Evolutionary conservation across 352 stramenopile genomes (phyloP).

Genomic region (Phytophthora boehmeriae): DNA sequence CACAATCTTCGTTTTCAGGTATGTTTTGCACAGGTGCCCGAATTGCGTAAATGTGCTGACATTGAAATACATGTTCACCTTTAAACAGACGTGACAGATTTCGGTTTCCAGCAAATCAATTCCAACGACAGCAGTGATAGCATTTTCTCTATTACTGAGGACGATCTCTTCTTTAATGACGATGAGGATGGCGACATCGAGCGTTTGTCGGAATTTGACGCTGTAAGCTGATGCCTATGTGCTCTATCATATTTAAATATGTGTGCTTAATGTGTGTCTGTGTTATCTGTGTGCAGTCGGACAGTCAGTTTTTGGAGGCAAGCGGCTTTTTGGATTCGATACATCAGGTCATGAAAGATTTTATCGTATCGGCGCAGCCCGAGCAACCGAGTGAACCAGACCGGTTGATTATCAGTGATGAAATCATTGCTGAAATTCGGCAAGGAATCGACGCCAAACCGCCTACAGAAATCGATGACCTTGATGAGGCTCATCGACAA

Average conservation of each 20-base stretch:
- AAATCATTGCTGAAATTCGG: slow-evolving; percentile 71
- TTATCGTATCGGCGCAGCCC: slow-evolving; percentile 44
- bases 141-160: slow-evolving; percentile 60
- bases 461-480: slow-evolving; percentile 23
- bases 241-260: no score
- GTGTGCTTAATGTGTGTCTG: no score
- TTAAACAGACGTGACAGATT: slow-evolving; percentile 35
- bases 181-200: slow-evolving; percentile 62
- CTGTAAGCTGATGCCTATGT: slow-evolving; percentile 34
- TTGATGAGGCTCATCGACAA: slow-evolving; percentile 34
- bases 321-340: slow-evolving; percentile 83
- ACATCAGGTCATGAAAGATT: slow-evolving; percentile 79
- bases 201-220: slow-evolving; percentile 74
- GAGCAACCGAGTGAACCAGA: slow-evolving; percentile 32
- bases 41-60: not conserved
- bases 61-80: slow-evolving; percentile 3
- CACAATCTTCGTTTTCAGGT: slow-evolving; percentile 37
- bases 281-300: no score
- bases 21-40: not conserved
- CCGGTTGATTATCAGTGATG: slow-evolving; percentile 69
- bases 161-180: slow-evolving; percentile 51
- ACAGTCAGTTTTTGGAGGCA: slow-evolving; percentile 75
- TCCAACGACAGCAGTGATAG: slow-evolving; percentile 56
- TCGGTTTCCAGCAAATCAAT: slow-evolving; percentile 47
- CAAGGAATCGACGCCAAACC: slow-evolving; percentile 42